Conservation (phyloP, 495 filamentous ascomycete species). For the Lasiosphaeriaceae sp. region DNA sequence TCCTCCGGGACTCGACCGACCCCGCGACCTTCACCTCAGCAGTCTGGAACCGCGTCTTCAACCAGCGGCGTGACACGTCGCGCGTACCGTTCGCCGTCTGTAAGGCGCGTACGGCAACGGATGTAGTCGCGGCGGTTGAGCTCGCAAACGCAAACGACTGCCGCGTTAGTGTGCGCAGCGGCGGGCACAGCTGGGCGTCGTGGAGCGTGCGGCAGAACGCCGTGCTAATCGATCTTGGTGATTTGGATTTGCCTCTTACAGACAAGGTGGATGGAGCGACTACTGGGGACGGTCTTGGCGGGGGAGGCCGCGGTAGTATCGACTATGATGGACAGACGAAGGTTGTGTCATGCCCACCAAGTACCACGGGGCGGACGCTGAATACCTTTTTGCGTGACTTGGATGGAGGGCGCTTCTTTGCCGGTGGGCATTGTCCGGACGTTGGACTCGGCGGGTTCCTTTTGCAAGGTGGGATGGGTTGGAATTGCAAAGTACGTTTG, state of each 20-base stretch:
- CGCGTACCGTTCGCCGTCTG: constrained; percentile 46
- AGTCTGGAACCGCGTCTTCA: constrained; percentile 30
- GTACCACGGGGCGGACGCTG: constrained; percentile 40
- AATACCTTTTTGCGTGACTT: constrained; percentile 31
- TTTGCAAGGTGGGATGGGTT: constrained; percentile 54
- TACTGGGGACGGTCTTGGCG: constrained; percentile 5
- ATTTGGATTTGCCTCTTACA: constrained; percentile 29
- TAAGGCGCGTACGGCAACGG: constrained; percentile 31
- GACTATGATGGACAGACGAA: constrained; percentile 31
- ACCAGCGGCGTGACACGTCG: constrained; percentile 26
- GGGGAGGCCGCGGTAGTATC: constrained; percentile 17
- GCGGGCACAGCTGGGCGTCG: constrained; percentile 52
- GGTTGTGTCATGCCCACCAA: constrained; percentile 39
- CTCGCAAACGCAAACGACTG: constrained; percentile 37
- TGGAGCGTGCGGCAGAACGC: constrained; percentile 51
- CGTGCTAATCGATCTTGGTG: constrained; percentile 41
- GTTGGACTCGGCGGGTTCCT: constrained; percentile 54
- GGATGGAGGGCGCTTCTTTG: constrained; percentile 41
- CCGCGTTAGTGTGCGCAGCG: constrained; percentile 47
- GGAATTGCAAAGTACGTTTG: constrained; percentile 46
- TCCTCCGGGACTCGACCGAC: constrained; percentile 16
- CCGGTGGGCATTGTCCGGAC: constrained; percentile 53
- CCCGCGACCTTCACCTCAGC: constrained; percentile 15
- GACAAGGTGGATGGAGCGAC: too few species aligned
- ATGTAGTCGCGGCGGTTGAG: constrained; percentile 43